phyloP scores from a whole-genome alignment of 1,284 basidiomycete species.

The Trichosporon sp. region DNA sequence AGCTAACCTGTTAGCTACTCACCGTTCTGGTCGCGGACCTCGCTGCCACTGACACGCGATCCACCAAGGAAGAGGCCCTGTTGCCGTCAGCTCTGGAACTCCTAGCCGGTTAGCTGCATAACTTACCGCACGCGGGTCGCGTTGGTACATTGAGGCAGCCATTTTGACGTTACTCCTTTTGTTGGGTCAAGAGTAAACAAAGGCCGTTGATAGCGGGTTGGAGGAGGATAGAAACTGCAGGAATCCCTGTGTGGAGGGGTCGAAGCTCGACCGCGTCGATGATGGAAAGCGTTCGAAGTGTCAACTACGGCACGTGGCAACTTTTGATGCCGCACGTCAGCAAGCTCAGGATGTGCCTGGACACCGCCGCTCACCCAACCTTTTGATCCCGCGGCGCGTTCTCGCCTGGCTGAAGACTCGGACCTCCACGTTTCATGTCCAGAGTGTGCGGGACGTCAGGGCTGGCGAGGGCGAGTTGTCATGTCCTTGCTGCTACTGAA shows the following conservation, averaged over 20 bases:
- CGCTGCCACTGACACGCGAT: constrained; percentile 89
- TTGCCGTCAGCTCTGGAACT: constrained; percentile 29
- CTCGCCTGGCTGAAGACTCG: background rate
- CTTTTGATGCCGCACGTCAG: constrained; percentile 14
- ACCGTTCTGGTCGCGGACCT: constrained; percentile 97
- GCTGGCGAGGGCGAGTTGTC: background rate
- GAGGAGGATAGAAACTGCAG: constrained; percentile 28
- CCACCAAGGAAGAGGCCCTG: constrained; percentile 87
- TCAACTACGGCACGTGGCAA: constrained; percentile 18
- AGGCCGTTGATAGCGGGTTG: background rate
- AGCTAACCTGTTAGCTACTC: constrained; percentile 33
- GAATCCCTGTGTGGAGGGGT: constrained; percentile 21
- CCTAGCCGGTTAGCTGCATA: background rate
- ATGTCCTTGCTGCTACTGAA: background rate
- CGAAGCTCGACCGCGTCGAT: constrained; percentile 18
- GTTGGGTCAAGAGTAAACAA: background rate
- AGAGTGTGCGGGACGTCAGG: constrained; percentile 4
- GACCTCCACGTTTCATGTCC: constrained; percentile 20
- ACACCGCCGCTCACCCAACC: background rate
- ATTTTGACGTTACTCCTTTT: constrained; percentile 36
- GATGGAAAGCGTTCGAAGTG: constrained; percentile 20
- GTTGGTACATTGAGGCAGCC: constrained; percentile 57
- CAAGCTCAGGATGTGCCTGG: background rate
- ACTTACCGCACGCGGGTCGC: constrained; percentile 57
- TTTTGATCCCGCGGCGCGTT: constrained; percentile 15